phyloP scores from a whole-genome alignment of 73 alveolate genomes.

The Diophrys sp. region DNA sequence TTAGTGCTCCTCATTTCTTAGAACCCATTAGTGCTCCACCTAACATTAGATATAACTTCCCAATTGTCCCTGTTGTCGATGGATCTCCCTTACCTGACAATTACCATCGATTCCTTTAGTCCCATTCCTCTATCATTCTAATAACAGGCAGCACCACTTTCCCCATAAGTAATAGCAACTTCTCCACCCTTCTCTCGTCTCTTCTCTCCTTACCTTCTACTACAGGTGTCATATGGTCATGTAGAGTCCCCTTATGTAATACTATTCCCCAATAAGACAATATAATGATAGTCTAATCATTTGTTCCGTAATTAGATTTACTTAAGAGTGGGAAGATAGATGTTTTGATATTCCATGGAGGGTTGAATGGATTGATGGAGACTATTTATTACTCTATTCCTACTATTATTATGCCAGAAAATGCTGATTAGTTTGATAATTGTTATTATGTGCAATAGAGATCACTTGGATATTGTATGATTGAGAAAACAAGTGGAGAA shows the following conservation, averaged over 20 bases:
- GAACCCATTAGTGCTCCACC: background rate
- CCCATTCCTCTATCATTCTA: too few species aligned
- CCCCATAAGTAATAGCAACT: too few species aligned
- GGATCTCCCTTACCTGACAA: background rate
- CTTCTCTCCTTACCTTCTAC: background rate
- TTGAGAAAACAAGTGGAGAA: too few species aligned
- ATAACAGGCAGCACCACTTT: background rate
- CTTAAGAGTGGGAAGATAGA: background rate
- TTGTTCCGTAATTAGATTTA: background rate
- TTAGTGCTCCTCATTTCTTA: background rate
- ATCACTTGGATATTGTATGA: background rate
- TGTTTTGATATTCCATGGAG: background rate
- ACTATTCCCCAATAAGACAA: background rate
- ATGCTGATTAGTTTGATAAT: background rate
- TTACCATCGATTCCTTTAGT: background rate
- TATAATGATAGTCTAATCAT: background rate
- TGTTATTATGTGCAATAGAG: background rate
- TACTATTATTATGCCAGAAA: background rate
- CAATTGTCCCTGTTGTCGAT: background rate
- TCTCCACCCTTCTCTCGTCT: background rate
- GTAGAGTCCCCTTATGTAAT: background rate
- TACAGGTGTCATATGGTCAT: background rate
- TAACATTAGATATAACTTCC: background rate
- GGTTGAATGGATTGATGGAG: background rate
- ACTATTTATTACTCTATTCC: background rate